phyloP scores from a whole-genome alignment of 2,329 filamentous ascomycete genomes.

The Penicillium sp. region DNA sequence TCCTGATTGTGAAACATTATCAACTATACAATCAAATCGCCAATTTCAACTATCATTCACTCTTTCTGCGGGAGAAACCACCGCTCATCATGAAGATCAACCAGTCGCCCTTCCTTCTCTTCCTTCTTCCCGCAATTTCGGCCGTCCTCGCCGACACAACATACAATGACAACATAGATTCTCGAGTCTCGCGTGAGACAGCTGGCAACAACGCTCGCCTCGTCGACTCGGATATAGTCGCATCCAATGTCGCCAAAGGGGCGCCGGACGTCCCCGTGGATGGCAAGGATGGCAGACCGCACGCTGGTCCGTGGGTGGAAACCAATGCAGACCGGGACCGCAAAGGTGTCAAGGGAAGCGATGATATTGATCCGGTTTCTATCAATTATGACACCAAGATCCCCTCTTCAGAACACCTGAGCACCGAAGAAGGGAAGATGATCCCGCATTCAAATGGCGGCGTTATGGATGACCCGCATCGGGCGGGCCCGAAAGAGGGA shows the following conservation, averaged over 20 bases:
- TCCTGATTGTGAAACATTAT: neutral
- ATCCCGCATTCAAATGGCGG: constrained; percentile 66
- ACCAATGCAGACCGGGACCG: constrained; percentile 50
- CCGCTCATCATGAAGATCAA: constrained; percentile 36
- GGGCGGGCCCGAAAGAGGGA: constrained; percentile 74
- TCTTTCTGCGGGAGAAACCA: constrained; percentile 12
- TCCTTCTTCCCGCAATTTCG: constrained; percentile 38
- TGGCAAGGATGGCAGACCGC: constrained; percentile 89
- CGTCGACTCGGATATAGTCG: constrained; percentile 18
- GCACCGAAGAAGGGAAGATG: constrained; percentile 36
- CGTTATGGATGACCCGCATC: constrained; percentile 87
- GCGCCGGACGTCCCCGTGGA: constrained; percentile 86
- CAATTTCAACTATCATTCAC: neutral
- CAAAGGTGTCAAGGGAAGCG: constrained; percentile 39
- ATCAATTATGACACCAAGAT: constrained; percentile 26
- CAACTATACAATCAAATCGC: neutral
- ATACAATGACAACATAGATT: constrained; percentile 19
- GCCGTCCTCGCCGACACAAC: constrained; percentile 24
- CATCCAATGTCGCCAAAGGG: constrained; percentile 44
- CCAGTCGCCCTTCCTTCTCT: constrained; percentile 34
- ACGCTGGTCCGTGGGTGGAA: constrained; percentile 72
- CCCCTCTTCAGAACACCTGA: constrained; percentile 39
- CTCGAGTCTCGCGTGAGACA: constrained; percentile 13
- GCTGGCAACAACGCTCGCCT: constrained; percentile 16
- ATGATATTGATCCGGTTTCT: constrained; percentile 37